Base-by-base conservation (phyloP, 1,139 yeast genomes). In the Pichia sp. region DNA sequence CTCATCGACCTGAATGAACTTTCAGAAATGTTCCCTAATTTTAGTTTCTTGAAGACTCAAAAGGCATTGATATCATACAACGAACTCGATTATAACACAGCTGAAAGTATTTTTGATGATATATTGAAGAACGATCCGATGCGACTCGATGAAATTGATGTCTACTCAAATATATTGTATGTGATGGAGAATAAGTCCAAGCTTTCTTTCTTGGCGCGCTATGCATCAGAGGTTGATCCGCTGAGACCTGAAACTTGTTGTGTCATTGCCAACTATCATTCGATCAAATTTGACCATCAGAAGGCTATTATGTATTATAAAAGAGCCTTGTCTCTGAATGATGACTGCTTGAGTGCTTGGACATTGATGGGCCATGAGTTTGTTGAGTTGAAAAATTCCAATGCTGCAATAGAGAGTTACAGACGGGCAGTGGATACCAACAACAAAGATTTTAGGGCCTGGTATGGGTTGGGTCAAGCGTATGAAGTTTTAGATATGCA, bases 401-500 rank as follows among this genome's bases (percentile, higher is more conserved):
- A 93, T 58, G 97, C 98, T 1, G 98, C 98, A 1, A 91, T 93
- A 37, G 97, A 91, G 61, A 80, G 94, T 38, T 93, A 93, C 55
- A 66, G 98, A 47, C 67, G 95, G 34, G 98, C 98, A 0, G 94
- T 88, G 1, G 91, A 87, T 55, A 81, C 88, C 7, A 86, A 86
- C 51, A 74, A 79, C 30, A 80, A 83, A 52, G 98, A 93, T 58
- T 93, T 84, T 58, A 68, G 96, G 36, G 98, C 98, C 0, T 93
- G 98, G 99, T 91, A 91, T 59, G 98, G 98, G 1, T 66, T 93
- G 37, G 99, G 98, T 0, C 98, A 91, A 59, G 97, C 98, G 1
- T 93, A 93, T 55, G 98, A 93, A 57, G 95, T 93, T 14, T 65
- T 91, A 41, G 97, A 91, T 50, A 88, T 88, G 96, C 94, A 85